These are phyloP conservation scores for Teratosphaeriaceae sp. DNA, from an alignment of 2,329 filamentous ascomycete genomes.

Conservation along the genomic window DNA sequence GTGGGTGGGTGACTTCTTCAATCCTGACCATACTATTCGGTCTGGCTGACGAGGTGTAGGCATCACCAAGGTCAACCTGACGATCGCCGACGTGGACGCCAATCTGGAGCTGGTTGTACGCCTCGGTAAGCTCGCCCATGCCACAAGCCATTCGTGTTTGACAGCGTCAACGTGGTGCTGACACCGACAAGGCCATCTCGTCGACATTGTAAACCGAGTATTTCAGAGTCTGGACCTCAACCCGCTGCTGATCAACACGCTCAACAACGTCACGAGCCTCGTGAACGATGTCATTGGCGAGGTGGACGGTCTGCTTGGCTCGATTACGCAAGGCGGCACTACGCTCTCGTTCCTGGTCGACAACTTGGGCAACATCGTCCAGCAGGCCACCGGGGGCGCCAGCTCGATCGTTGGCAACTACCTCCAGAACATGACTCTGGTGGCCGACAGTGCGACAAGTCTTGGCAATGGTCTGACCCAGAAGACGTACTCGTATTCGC, in stretches of 20 bases:
- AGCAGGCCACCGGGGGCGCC: constrained; percentile 45
- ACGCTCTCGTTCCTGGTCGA: constrained; percentile 47
- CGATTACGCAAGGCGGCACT: constrained; percentile 46
- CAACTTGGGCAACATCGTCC: constrained; percentile 58
- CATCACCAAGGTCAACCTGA: constrained; percentile 48
- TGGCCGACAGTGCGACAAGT: constrained; percentile 26
- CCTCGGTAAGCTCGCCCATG: constrained; percentile 35
- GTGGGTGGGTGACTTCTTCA: constrained; percentile 18
- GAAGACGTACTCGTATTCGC: constrained; percentile 48
- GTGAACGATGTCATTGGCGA: constrained; percentile 16
- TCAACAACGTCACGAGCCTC: constrained; percentile 42
- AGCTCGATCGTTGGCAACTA: constrained; percentile 54
- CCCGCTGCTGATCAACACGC: constrained; percentile 46
- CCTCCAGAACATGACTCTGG: constrained; percentile 37
- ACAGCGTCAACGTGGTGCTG: not conserved
- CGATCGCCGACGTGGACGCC: constrained; percentile 51
- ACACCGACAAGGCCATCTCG: constrained; percentile 35
- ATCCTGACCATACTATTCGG: not conserved
- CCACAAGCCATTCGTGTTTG: not conserved
- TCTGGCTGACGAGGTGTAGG: constrained; percentile 10
- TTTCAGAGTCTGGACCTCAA: constrained; percentile 55
- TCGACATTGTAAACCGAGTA: constrained; percentile 53
- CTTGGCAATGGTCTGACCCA: constrained; percentile 35
- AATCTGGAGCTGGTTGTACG: constrained; percentile 54
- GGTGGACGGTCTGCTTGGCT: constrained; percentile 53